A percentile compares a stretch with the other conserved stretches of the same genome.
phyloP scores from a whole-genome alignment of 257 asterid species.

The Ilex aquifolium region DNA sequence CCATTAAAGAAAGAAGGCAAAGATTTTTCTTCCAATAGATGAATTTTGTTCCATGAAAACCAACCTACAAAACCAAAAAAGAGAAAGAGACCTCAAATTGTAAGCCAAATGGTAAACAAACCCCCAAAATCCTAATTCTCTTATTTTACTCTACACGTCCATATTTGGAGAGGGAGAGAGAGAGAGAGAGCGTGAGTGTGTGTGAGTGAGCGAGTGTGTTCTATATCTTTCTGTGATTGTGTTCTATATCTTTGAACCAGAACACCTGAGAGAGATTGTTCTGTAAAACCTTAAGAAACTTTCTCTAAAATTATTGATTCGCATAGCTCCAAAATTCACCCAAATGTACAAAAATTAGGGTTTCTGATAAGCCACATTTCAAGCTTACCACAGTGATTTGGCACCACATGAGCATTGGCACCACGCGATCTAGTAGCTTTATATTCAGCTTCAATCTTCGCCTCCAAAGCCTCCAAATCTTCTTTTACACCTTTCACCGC shows the following conservation, averaged over 20 bases:
- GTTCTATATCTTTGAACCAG: no score
- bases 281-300: background rate
- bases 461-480: constrained; percentile 77
- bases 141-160: no score
- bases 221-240: no score
- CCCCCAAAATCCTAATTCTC: no score
- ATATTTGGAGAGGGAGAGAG: no score
- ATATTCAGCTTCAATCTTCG: constrained; percentile 69
- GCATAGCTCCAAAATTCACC: background rate
- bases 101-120: background rate
- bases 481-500: constrained; percentile 36
- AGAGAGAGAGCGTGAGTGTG: no score
- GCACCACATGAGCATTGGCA: constrained; percentile 39
- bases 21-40: constrained; percentile 78
- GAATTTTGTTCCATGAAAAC: constrained; percentile 90
- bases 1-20: constrained; percentile 80
- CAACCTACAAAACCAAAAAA: constrained; percentile 53
- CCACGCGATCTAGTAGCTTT: constrained; percentile 55
- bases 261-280: no score
- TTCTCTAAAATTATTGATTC: constrained; percentile 5
- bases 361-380: background rate
- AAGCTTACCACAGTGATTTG: no score
- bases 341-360: constrained; percentile 10
- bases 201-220: no score
- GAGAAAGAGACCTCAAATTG: constrained; percentile 7